These are phyloP conservation scores for Gnaphalium uliginosum DNA, from an alignment of 129 eudicot species.

Conservation along the genomic window DNA sequence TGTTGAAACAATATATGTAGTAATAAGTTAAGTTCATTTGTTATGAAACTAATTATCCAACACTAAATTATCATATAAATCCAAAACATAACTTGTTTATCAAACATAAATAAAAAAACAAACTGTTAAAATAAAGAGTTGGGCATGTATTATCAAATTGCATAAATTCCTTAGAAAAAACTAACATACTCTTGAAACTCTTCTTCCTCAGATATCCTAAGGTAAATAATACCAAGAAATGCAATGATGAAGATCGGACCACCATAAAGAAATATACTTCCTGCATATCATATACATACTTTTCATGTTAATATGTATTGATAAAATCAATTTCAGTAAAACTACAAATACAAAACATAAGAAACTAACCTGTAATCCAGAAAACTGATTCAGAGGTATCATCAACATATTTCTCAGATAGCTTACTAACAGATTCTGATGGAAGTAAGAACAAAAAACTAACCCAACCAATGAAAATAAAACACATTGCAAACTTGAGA, in stretches of 20 bases:
- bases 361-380: slow-evolving; percentile 60
- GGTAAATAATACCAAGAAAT: slow-evolving; percentile 55
- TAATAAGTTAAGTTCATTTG: not conserved
- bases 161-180: not conserved
- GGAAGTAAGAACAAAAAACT: slow-evolving; percentile 58
- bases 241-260: slow-evolving; percentile 70
- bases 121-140: not conserved
- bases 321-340: not conserved
- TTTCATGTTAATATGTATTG: not conserved
- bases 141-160: not conserved
- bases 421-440: slow-evolving; percentile 27
- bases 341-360: not conserved
- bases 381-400: slow-evolving; percentile 47
- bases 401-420: slow-evolving; percentile 28
- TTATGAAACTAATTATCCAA: not conserved
- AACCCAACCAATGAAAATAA: slow-evolving; percentile 60
- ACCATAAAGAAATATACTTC: slow-evolving; percentile 58
- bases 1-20: not conserved
- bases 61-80: not conserved
- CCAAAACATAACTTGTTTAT: not conserved
- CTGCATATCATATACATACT: slow-evolving; percentile 42
- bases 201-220: slow-evolving; percentile 58
- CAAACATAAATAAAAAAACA: not conserved
- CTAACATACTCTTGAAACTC: slow-evolving; percentile 54
- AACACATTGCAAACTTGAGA: slow-evolving; percentile 60